Evolutionary conservation across 2,329 filamentous ascomycete species (phyloP), one percentile per base, ranked within the genome.

Genomic region (Ophiosphaerella korrae): DNA sequence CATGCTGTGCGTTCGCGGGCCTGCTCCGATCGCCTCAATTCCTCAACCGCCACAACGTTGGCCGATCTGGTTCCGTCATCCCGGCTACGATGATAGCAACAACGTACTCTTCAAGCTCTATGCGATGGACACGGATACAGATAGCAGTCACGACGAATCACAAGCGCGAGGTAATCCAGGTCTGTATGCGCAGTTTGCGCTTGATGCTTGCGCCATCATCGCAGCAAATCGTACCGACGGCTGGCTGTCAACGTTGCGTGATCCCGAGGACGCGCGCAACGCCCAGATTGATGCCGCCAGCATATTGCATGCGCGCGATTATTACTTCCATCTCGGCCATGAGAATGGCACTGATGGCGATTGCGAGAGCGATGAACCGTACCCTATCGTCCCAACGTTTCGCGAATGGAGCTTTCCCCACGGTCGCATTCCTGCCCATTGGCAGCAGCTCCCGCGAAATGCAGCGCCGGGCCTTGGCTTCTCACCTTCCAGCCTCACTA

Each of bases 141-240:
- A 45, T 39, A 44, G 40, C 29, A 29, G 37, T 43, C 52, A 29
- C 26, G 26, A 29, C 26, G 26, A 6, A 11, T 29, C 26, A 11
- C 26, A 6, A 29, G 26, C 26, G 26, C 26, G 1, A 6, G 26
- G 26, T 11, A 29, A 2, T 29, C 26, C 47, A 8, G 51, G 47
- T 36, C 47, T 48, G 43, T 44, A 24, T 45, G 40, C 47, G 41
- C 44, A 54, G 14, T 29, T 50, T 39, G 52, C 52, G 14, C 21
- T 54, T 32, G 52, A 54, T 42, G 52, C 52, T 12, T 54, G 52
- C 21, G 23, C 47, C 36, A 34, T 54, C 42, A 44, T 54, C 12
- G 41, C 52, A 16, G 48, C 40, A 26, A 26, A 50, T 29, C 24
- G 5, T 24, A 35, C 21, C 24, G 36, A 13, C 11, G 36, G 52